phyloP scores from a whole-genome alignment of 1,284 basidiomycete genomes.

The Microbotryum scabiosae region DNA sequence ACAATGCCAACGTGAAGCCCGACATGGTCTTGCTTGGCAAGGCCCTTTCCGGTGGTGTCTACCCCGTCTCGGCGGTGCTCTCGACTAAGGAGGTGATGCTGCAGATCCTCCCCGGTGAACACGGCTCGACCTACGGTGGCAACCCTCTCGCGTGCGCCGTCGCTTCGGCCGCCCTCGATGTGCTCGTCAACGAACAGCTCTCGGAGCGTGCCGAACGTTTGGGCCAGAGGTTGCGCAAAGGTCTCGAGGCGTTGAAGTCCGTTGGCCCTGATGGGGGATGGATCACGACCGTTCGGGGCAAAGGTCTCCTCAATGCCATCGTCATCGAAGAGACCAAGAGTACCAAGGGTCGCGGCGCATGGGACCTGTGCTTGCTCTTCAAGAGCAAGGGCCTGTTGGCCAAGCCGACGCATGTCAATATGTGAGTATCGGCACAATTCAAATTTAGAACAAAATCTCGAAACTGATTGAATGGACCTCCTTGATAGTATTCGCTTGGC shows the following conservation, averaged over 20 bases:
- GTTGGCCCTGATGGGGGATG: conserved; percentile 30
- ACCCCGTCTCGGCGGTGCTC: conserved; percentile 91
- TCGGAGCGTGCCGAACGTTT: conserved; percentile 66
- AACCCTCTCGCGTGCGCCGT: conserved; percentile 95
- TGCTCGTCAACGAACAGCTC: conserved; percentile 78
- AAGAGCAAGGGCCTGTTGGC: conserved; percentile 84
- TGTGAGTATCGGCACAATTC: conserved; percentile 48
- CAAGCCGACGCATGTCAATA: conserved; percentile 93
- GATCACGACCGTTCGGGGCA: conserved; percentile 33
- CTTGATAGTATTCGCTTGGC: conserved; percentile 78
- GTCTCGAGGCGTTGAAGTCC: conserved; percentile 46
- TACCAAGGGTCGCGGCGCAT: conserved; percentile 69
- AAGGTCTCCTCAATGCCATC: conserved; percentile 83
- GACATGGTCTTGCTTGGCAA: conserved; percentile 93
- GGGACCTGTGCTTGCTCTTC: conserved; percentile 90
- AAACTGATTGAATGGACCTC: not conserved
- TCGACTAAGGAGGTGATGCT: conserved; percentile 87
- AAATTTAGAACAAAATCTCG: not conserved
- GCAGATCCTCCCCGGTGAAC: conserved; percentile 91
- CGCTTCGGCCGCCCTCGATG: conserved; percentile 79
- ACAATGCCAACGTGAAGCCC: conserved; percentile 72
- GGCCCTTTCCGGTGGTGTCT: conserved; percentile 91
- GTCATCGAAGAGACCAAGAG: conserved; percentile 82
- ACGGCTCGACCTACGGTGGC: conserved; percentile 73
- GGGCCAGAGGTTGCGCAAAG: conserved; percentile 70